Conservation (phyloP, 1,139 yeast species). For the Hansenula lynferdii region DNA sequence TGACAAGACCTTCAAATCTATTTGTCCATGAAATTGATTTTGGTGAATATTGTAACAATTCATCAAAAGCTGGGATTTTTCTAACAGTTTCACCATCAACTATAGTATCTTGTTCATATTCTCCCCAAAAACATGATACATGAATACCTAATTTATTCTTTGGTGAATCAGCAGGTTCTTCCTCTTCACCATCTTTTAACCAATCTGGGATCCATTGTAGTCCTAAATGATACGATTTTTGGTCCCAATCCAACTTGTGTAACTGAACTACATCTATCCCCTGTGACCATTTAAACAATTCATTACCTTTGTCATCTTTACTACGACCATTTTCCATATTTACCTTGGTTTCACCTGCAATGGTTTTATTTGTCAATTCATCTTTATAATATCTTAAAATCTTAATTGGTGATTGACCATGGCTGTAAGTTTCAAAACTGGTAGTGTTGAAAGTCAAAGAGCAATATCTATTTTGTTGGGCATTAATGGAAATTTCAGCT, state of each 20-base stretch:
- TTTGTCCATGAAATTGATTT: conserved; percentile 62
- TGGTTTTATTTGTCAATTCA: conserved; percentile 12
- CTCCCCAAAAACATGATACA: conserved; percentile 73
- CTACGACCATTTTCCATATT: conserved; percentile 47
- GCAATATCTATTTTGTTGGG: conserved; percentile 62
- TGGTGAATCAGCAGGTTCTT: conserved; percentile 30
- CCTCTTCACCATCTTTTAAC: conserved; percentile 37
- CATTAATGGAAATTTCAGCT: conserved; percentile 57
- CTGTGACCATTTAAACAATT: conserved; percentile 42
- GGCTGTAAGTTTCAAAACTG: conserved; percentile 27
- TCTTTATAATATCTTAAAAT: conserved; percentile 48
- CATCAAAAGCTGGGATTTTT: conserved; percentile 66
- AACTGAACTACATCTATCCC: conserved; percentile 63
- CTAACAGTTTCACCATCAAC: conserved; percentile 31
- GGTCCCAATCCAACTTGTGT: conserved; percentile 61
- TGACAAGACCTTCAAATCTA: conserved; percentile 59
- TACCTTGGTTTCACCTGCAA: neutral
- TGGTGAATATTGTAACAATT: conserved; percentile 62
- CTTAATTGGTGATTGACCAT: conserved; percentile 53
- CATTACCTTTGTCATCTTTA: conserved; percentile 43
- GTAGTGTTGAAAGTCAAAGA: conserved; percentile 49
- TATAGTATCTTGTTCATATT: conserved; percentile 43
- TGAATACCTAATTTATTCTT: conserved; percentile 41
- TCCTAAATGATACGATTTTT: conserved; percentile 50
- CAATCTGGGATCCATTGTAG: conserved; percentile 76